Percentiles rank a stretch among this genome's conserved stretches.
phyloP scores from a whole-genome alignment of 2,329 filamentous ascomycete species.

The Talaromyces marneffei region DNA sequence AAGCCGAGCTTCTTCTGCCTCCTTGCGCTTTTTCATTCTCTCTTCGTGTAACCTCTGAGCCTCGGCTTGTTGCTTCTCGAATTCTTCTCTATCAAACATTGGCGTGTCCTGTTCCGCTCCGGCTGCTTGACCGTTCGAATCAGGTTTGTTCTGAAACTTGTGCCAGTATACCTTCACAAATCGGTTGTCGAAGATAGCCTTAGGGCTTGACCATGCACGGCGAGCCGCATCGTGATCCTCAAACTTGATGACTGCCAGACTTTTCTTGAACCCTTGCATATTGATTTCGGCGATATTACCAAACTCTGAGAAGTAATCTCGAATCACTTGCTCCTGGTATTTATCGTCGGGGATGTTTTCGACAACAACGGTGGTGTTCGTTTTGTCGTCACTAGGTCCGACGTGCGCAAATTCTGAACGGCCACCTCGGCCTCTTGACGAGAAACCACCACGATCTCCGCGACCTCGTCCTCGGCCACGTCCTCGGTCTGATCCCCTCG shows the following conservation, averaged over 20 bases:
- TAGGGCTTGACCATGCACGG: constrained; percentile 54
- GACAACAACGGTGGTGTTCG: constrained; percentile 53
- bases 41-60: constrained; percentile 54
- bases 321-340: constrained; percentile 49
- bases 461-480: constrained; percentile 38
- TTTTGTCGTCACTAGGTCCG: constrained; percentile 49
- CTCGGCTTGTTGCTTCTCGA: constrained; percentile 51
- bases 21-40: constrained; percentile 47
- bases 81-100: constrained; percentile 48
- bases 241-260: constrained; percentile 52
- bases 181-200: constrained; percentile 58
- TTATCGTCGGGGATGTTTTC: constrained; percentile 57
- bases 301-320: constrained; percentile 55
- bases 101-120: constrained; percentile 34
- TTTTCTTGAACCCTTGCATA: constrained; percentile 49
- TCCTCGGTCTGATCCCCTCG: constrained; percentile 25
- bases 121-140: constrained; percentile 24
- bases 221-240: constrained; percentile 47
- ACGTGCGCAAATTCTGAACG: constrained; percentile 50
- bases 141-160: constrained; percentile 38
- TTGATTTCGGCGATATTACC: constrained; percentile 51
- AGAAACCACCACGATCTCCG: constrained; percentile 38
- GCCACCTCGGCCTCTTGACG: constrained; percentile 32
- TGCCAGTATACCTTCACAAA: constrained; percentile 62
- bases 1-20: constrained; percentile 46